These are phyloP conservation scores for Alternaria sp. DNA, from an alignment of 2,329 filamentous ascomycete species.

Conservation along the genomic window DNA sequence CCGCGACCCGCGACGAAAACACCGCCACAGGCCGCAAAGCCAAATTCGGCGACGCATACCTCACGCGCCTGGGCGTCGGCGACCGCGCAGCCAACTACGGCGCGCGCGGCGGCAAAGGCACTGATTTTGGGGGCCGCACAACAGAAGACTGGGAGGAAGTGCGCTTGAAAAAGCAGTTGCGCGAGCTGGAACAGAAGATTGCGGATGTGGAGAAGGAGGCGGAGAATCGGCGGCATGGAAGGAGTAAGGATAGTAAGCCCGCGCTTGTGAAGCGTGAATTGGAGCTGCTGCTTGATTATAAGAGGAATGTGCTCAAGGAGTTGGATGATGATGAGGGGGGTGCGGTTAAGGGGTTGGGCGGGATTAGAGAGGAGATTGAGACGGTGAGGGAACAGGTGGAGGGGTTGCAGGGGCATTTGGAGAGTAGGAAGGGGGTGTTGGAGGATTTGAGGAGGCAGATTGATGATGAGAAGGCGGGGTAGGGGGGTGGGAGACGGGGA, in stretches of 20 bases:
- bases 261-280: slow-evolving; percentile 93
- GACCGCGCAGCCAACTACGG: slow-evolving; percentile 72
- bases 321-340: slow-evolving; percentile 76
- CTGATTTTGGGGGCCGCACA: slow-evolving; percentile 85
- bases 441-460: slow-evolving; percentile 81
- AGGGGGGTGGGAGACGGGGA: background rate
- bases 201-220: slow-evolving; percentile 78
- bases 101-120: slow-evolving; percentile 71
- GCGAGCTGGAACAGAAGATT: slow-evolving; percentile 87
- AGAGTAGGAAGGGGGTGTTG: slow-evolving; percentile 75
- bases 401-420: slow-evolving; percentile 82
- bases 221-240: slow-evolving; percentile 61
- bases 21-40: slow-evolving; percentile 89
- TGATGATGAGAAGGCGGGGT: slow-evolving; percentile 77
- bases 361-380: slow-evolving; percentile 82
- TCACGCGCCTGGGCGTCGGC: slow-evolving; percentile 81
- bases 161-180: slow-evolving; percentile 87
- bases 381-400: slow-evolving; percentile 95
- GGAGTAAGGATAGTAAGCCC: slow-evolving; percentile 76
- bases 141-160: slow-evolving; percentile 98
- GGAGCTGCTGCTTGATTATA: slow-evolving; percentile 94
- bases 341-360: slow-evolving; percentile 68
- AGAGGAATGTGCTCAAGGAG: slow-evolving; percentile 78
- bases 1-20: slow-evolving; percentile 75
- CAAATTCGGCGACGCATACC: slow-evolving; percentile 96